These are phyloP conservation scores for Paraleonurus japonicus DNA, from an alignment of 257 asterid species.

Conservation along the genomic window DNA sequence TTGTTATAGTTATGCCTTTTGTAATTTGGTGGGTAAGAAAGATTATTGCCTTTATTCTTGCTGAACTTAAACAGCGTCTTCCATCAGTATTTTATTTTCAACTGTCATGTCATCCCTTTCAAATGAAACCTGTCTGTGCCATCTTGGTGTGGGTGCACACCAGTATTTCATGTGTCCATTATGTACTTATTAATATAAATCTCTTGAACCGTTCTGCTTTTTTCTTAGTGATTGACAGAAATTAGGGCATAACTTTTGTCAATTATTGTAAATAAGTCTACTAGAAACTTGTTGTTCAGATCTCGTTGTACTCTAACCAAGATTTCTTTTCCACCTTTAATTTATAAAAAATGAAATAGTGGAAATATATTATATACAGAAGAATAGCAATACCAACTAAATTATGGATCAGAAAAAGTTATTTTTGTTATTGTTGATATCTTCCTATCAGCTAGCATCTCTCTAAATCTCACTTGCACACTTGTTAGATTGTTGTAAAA, in stretches of 20 bases:
- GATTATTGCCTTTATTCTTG: background rate
- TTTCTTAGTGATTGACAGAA: conserved; percentile 1
- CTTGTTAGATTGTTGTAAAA: conserved; percentile 7
- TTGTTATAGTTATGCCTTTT: background rate
- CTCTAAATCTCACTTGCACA: conserved; percentile 16
- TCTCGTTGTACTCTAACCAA: background rate
- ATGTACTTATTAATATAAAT: conserved; percentile 1
- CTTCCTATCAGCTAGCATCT: conserved; percentile 10
- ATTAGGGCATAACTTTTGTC: background rate
- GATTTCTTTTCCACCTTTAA: background rate
- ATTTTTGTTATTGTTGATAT: background rate
- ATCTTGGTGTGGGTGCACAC: background rate
- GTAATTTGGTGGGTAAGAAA: background rate
- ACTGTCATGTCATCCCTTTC: background rate
- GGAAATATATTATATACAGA: background rate
- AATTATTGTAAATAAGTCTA: background rate
- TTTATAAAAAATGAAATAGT: background rate
- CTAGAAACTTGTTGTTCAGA: background rate
- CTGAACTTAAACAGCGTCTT: background rate
- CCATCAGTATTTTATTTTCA: background rate
- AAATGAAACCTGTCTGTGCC: background rate
- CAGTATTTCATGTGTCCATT: conserved; percentile 14
- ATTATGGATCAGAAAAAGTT: conserved; percentile 9
- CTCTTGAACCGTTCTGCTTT: conserved; percentile 9
- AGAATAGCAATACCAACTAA: conserved; percentile 8